Conservation (phyloP, 768 basidiomycete species). For the Boletellus emodensis region DNA sequence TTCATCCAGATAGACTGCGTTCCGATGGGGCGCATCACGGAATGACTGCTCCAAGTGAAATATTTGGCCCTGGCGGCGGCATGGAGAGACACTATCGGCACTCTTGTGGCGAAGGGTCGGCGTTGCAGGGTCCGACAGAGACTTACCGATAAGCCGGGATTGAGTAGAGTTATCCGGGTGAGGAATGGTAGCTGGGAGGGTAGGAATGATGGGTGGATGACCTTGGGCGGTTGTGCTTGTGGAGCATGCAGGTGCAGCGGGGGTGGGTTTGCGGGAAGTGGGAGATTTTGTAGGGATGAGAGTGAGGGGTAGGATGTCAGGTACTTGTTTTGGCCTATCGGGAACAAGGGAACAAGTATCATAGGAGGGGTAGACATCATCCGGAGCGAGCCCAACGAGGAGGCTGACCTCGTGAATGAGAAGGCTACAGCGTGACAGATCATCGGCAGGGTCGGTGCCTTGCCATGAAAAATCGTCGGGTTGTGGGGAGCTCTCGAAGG, state of each 20-base stretch:
- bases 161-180: background rate
- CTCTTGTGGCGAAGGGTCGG: slow-evolving; percentile 10
- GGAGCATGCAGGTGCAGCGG: background rate
- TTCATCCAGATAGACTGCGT: slow-evolving; percentile 5
- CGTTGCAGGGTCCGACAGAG: background rate
- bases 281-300: slow-evolving; percentile 20
- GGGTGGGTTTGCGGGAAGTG: slow-evolving; percentile 8
- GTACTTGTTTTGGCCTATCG: background rate
- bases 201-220: background rate
- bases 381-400: slow-evolving; percentile 28
- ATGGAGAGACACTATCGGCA: slow-evolving; percentile 2
- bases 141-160: background rate
- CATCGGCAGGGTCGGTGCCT: slow-evolving; percentile 7
- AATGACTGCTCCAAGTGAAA: slow-evolving; percentile 15
- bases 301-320: slow-evolving; percentile 16
- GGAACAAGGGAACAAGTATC: slow-evolving; percentile 1
- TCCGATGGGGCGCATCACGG: background rate
- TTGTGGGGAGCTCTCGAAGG: slow-evolving; percentile 8
- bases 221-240: background rate
- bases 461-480: slow-evolving; percentile 17
- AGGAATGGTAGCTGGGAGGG: background rate
- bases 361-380: slow-evolving; percentile 10
- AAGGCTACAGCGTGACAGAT: slow-evolving; percentile 22
- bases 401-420: slow-evolving; percentile 31
- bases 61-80: slow-evolving; percentile 26